Evolutionary conservation across 805 yeast species (phyloP).

Genomic region (Wickerhamiella alocasiicola): DNA sequence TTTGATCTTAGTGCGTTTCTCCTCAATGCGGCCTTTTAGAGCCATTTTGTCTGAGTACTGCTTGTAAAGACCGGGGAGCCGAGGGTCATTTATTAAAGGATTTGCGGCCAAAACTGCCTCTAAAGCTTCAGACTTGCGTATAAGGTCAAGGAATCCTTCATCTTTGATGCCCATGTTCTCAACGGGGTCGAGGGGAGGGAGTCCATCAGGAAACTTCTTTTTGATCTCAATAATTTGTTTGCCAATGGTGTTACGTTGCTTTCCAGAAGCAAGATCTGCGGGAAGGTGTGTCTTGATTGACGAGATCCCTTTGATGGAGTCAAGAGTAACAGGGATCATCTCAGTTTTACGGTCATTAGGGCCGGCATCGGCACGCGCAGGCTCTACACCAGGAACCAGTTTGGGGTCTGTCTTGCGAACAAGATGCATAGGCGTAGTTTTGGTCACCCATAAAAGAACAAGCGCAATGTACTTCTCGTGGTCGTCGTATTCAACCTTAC

Average conservation of each 20-base stretch:
- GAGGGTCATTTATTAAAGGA: constrained; percentile 40
- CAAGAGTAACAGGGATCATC: constrained; percentile 73
- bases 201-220: constrained; percentile 76
- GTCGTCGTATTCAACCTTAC: constrained; percentile 51
- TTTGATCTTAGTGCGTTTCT: constrained; percentile 48
- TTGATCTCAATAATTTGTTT: constrained; percentile 72
- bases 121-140: constrained; percentile 70
- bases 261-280: constrained; percentile 40
- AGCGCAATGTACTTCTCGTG: constrained; percentile 84
- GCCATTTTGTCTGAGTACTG: constrained; percentile 54
- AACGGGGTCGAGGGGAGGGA: constrained; percentile 85
- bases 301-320: constrained; percentile 62
- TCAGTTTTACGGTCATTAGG: constrained; percentile 65
- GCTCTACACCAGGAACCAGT: constrained; percentile 82
- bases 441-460: constrained; percentile 65
- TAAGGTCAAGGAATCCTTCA: constrained; percentile 54
- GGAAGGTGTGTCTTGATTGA: constrained; percentile 75
- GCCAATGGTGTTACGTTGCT: constrained; percentile 40
- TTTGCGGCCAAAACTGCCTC: constrained; percentile 61
- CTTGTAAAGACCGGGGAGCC: constrained; percentile 49
- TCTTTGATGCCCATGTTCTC: constrained; percentile 85
- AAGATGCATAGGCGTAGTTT: constrained; percentile 62
- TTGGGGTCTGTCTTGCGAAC: constrained; percentile 64
- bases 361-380: constrained; percentile 36
- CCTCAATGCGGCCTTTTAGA: constrained; percentile 45